A percentile compares a stretch with the other conserved stretches of the same genome.
These are phyloP conservation scores for Scortechinia acanthostroma DNA, from an alignment of 2,329 filamentous ascomycete species.

Conservation along the genomic window DNA sequence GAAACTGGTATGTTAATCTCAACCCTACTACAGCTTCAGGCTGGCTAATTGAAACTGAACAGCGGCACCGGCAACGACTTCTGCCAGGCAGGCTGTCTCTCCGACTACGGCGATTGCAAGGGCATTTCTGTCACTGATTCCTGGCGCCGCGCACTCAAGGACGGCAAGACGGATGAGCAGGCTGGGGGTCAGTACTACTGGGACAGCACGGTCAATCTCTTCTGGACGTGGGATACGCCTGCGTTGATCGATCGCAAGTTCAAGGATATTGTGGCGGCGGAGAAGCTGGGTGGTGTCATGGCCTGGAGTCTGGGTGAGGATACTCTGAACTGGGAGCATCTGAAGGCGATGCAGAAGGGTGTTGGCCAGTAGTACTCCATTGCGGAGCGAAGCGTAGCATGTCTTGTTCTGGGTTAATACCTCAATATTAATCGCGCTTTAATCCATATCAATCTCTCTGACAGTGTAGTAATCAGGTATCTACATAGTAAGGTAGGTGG, in stretches of 20 bases:
- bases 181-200: conserved; percentile 19
- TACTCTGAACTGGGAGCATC: conserved; percentile 27
- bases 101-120: conserved; percentile 24
- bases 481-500: too few species aligned
- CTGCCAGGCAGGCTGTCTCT: conserved; percentile 20
- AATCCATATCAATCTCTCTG: too few species aligned
- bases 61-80: conserved; percentile 20
- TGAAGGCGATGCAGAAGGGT: conserved; percentile 20
- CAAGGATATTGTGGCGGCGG: conserved; percentile 12
- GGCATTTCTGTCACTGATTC: neutral
- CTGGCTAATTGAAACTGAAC: conserved; percentile 7
- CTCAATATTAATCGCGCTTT: too few species aligned
- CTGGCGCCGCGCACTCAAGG: conserved; percentile 6
- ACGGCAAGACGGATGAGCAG: conserved; percentile 15
- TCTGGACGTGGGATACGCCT: conserved; percentile 22
- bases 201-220: conserved; percentile 14
- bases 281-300: conserved; percentile 18
- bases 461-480: too few species aligned
- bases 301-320: conserved; percentile 22
- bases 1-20: conserved; percentile 17
- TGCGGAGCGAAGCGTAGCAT: too few species aligned
- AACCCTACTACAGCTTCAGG: neutral
- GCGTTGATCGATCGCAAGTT: conserved; percentile 16
- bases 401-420: too few species aligned
- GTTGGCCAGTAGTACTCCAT: too few species aligned